Evolutionary conservation across 1,139 yeast genomes (phyloP).

Genomic region (Starmera stellimalicola): DNA sequence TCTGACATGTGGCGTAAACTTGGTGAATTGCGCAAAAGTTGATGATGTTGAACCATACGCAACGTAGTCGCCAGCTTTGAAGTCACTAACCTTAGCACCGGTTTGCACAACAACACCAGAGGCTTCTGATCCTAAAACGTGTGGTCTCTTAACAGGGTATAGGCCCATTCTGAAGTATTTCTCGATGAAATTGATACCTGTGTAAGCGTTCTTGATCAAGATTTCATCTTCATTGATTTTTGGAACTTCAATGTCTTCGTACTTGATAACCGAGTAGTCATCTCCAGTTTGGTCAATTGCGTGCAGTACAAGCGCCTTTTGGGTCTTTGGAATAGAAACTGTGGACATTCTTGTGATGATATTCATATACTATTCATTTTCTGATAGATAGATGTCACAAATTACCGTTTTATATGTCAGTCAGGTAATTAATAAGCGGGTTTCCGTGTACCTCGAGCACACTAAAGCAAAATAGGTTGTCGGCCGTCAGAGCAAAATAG

Average conservation of each 20-base stretch:
- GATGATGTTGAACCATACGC: conserved; percentile 41
- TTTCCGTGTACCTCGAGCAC: no score
- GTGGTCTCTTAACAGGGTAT: conserved; percentile 54
- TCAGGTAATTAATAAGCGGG: no score
- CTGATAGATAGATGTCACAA: no score
- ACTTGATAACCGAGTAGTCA: conserved; percentile 44
- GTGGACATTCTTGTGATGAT: conserved; percentile 7
- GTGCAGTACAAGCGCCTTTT: conserved; percentile 47
- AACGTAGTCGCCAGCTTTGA: conserved; percentile 63
- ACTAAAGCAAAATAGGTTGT: no score
- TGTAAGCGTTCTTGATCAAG: conserved; percentile 58
- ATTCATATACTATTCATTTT: no score
- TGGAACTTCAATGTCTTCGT: conserved; percentile 52
- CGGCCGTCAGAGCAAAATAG: no score
- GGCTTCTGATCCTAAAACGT: conserved; percentile 75
- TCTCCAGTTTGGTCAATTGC: conserved; percentile 31
- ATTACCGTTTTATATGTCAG: no score
- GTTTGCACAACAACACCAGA: conserved; percentile 63
- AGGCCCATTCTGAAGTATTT: conserved; percentile 72
- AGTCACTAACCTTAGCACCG: conserved; percentile 50
- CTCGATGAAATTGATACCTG: conserved; percentile 81
- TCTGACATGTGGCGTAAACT: conserved; percentile 27
- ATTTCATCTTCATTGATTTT: conserved; percentile 43
- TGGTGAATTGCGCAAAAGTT: conserved; percentile 69
- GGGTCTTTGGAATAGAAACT: conserved; percentile 39